A percentile compares a stretch with the other conserved stretches of the same genome.
These are phyloP conservation scores for Umbelopsis sp. DNA, from an alignment of 192 early-diverging fungal species.

Conservation along the genomic window DNA sequence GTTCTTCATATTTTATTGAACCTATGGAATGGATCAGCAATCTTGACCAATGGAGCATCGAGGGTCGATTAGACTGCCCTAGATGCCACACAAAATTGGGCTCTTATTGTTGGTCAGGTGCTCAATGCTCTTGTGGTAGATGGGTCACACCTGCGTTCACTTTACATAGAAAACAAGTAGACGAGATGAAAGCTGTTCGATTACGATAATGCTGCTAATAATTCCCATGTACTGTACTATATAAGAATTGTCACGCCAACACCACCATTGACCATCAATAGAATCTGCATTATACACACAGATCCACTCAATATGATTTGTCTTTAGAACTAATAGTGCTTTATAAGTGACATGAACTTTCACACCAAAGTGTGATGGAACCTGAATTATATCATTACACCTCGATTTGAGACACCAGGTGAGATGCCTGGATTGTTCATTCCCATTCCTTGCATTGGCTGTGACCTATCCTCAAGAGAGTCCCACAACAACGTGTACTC, in stretches of 20 bases:
- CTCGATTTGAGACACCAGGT: slow-evolving; percentile 20
- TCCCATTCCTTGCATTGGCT: slow-evolving; percentile 21
- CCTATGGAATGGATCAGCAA: slow-evolving; percentile 84
- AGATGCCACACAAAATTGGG: slow-evolving; percentile 82
- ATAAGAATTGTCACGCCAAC: background rate
- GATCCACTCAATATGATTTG: background rate
- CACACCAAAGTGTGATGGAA: slow-evolving; percentile 21
- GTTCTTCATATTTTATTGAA: slow-evolving; percentile 83
- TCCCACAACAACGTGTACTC: slow-evolving; percentile 89
- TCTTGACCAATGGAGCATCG: slow-evolving; percentile 54
- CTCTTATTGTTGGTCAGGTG: slow-evolving; percentile 78
- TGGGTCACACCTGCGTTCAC: slow-evolving; percentile 83
- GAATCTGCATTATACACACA: background rate
- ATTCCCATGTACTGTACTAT: background rate
- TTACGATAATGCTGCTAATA: background rate
- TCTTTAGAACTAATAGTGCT: slow-evolving; percentile 14
- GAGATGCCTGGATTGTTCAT: slow-evolving; percentile 17
- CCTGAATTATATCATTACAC: slow-evolving; percentile 30
- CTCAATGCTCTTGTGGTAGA: slow-evolving; percentile 79
- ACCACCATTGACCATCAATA: background rate
- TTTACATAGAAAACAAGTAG: slow-evolving; percentile 76
- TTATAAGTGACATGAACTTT: slow-evolving; percentile 20
- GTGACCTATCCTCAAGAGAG: slow-evolving; percentile 80
- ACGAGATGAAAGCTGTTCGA: slow-evolving; percentile 46
- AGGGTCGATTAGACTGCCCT: slow-evolving; percentile 76